Conservation (phyloP, 2,329 filamentous ascomycete species). For the Xylaria sp. region DNA sequence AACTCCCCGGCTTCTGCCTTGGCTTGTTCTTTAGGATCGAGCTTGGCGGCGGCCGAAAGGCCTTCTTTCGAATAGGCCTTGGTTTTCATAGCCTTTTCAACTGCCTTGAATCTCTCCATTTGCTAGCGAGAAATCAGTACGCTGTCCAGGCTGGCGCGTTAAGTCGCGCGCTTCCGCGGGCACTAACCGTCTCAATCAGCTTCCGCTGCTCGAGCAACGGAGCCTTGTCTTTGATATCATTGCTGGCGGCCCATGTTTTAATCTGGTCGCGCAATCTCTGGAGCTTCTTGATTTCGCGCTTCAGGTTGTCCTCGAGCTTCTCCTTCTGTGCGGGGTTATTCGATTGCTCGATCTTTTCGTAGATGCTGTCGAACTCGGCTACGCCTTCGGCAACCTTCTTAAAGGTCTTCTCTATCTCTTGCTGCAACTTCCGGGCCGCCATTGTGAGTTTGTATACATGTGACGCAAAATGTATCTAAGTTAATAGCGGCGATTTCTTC, state of each 20-base stretch:
- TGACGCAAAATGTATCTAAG: conserved; percentile 26
- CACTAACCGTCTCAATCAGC: conserved; percentile 92
- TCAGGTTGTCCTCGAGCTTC: conserved; percentile 96
- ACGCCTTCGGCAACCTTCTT: conserved; percentile 98
- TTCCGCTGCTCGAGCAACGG: conserved; percentile 93
- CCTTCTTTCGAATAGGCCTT: conserved; percentile 99
- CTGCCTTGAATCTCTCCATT: conserved; percentile 99
- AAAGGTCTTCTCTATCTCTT: conserved; percentile 99
- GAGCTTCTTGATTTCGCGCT: conserved; percentile 99
- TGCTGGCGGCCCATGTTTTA: conserved; percentile 98
- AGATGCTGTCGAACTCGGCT: conserved; percentile 89
- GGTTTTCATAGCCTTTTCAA: conserved; percentile 99
- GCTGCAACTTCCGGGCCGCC: conserved; percentile 94
- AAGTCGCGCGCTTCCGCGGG: conserved; percentile 21
- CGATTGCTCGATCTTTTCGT: conserved; percentile 96
- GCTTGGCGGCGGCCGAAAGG: conserved; percentile 86
- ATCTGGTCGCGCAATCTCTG: conserved; percentile 97
- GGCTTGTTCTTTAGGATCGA: conserved; percentile 98
- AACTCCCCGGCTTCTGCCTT: conserved; percentile 91
- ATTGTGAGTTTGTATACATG: conserved; percentile 63
- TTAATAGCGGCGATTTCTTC: neutral
- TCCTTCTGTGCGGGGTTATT: conserved; percentile 96
- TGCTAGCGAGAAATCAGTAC: conserved; percentile 64
- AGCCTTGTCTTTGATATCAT: conserved; percentile 99
- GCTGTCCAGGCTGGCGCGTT: conserved; percentile 28